Conservation (phyloP, 371 early-diverging fungal genomes). For the Gilbertella persicaria region DNA sequence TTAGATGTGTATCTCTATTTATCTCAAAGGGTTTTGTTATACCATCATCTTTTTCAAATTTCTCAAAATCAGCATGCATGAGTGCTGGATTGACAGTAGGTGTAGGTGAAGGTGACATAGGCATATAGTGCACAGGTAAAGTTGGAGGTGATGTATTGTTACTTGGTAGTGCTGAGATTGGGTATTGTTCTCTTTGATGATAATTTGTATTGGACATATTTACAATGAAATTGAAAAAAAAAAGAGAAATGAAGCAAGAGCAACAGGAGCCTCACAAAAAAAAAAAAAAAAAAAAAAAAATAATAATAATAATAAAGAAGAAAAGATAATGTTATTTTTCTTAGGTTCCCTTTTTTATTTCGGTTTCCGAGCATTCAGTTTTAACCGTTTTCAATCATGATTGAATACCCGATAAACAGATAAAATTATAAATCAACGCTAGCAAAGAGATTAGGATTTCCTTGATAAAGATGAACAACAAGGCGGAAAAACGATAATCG, state of each 20-base stretch:
- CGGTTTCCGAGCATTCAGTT: neutral
- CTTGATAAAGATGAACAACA: conserved; percentile 2
- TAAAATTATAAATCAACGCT: conserved; percentile 5
- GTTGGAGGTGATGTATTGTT: conserved; percentile 1
- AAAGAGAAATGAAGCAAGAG: neutral
- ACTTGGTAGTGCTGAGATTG: neutral
- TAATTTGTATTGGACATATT: neutral
- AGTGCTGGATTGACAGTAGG: conserved; percentile 19
- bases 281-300: neutral
- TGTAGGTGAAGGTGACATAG: conserved; percentile 20
- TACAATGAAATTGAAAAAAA: neutral
- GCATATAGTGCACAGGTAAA: conserved; percentile 8
- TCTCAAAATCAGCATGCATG: neutral
- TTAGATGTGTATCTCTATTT: neutral
- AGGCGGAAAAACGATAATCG: conserved; percentile 17
- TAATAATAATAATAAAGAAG: neutral
- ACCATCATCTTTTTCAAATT: conserved; percentile 4
- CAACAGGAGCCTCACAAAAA: neutral
- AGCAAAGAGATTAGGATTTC: neutral
- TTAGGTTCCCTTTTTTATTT: neutral
- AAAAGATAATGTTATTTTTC: neutral
- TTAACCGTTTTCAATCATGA: neutral
- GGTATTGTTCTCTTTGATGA: conserved; percentile 2
- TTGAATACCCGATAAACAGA: no score
- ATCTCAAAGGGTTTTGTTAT: neutral